Base-by-base conservation (phyloP, 2,329 filamentous ascomycete species). In the Cytospora piceae region DNA sequence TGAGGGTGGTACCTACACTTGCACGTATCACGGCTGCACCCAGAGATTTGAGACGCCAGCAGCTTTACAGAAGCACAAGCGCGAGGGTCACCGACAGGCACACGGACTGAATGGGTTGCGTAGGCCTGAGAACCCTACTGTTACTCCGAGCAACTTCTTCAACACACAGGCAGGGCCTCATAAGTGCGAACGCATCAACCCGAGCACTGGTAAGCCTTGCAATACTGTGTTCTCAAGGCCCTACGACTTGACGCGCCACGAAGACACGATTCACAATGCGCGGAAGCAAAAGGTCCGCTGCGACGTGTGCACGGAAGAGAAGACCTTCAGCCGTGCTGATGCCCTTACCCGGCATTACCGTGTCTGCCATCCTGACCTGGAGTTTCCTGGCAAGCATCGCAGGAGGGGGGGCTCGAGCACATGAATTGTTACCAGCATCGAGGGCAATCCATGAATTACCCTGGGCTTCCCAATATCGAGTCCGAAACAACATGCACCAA, bases 241-340 rank as follows among this genome's bases (percentile, higher is more conserved):
- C 1, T 99, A 99, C 82, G 95, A 99, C 77, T 84, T 99, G 61
- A 99, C 95, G 0, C 86, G 95, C 27, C 95, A 99, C 75, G 95
- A 99, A 77, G 94, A 97, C 71, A 98, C 95, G 0, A 98, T 98
- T 70, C 95, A 98, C 84, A 97, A 97, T 72, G 90, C 89, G 1
- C 88, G 92, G 72, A 97, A 97, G 83, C 89, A 94, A 77, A 98
- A 98, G 81, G 93, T 97, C 9, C 89, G 93, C 54, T 99, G 95
- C 78, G 89, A 94, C 69, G 80, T 97, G 57, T 99, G 95, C 79
- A 93, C 92, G 1, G 94, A 98, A 73, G 94, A 98, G 74, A 98
- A 98, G 84, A 96, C 93, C 0, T 99, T 99, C 74, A 97, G 93
- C 72, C 88, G 95, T 65, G 95, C 94, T 69, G 95, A 99, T 80